Conservation (phyloP, 495 filamentous ascomycete species). For the Hypoxylon rickii region DNA sequence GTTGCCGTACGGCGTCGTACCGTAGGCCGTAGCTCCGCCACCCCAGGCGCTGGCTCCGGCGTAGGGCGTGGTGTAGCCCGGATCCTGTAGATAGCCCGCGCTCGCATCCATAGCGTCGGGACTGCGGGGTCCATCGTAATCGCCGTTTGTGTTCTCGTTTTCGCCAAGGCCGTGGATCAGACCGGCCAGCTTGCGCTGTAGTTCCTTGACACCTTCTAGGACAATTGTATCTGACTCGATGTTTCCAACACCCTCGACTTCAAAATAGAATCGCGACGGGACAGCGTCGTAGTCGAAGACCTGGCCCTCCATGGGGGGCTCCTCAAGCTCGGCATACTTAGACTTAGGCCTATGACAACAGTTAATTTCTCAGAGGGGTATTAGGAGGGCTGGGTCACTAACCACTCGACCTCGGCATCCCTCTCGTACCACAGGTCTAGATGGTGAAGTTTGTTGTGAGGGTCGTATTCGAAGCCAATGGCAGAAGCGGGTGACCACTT, state of each 20-base stretch:
- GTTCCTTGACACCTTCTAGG: conserved; percentile 82
- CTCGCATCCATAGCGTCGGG: conserved; percentile 61
- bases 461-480: conserved; percentile 97
- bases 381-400: conserved; percentile 44
- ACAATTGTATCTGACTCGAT: conserved; percentile 86
- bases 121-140: conserved; percentile 64
- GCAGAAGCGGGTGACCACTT: conserved; percentile 94
- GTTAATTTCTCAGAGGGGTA: conserved; percentile 6
- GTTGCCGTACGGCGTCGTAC: conserved; percentile 65
- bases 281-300: conserved; percentile 90
- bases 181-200: conserved; percentile 86
- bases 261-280: conserved; percentile 84
- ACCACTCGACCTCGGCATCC: conserved; percentile 87
- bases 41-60: conserved; percentile 68
- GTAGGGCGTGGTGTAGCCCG: conserved; percentile 78
- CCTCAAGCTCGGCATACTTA: conserved; percentile 85
- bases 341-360: conserved; percentile 74
- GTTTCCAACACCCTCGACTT: conserved; percentile 86
- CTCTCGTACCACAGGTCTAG: conserved; percentile 92
- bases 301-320: conserved; percentile 76
- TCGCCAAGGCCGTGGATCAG: conserved; percentile 76
- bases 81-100: conserved; percentile 58
- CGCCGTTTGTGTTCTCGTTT: conserved; percentile 56
- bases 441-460: conserved; percentile 89
- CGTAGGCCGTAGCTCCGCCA: conserved; percentile 65